phyloP scores from a whole-genome alignment of 2,329 filamentous ascomycete genomes.

The Fusarium newnesense region DNA sequence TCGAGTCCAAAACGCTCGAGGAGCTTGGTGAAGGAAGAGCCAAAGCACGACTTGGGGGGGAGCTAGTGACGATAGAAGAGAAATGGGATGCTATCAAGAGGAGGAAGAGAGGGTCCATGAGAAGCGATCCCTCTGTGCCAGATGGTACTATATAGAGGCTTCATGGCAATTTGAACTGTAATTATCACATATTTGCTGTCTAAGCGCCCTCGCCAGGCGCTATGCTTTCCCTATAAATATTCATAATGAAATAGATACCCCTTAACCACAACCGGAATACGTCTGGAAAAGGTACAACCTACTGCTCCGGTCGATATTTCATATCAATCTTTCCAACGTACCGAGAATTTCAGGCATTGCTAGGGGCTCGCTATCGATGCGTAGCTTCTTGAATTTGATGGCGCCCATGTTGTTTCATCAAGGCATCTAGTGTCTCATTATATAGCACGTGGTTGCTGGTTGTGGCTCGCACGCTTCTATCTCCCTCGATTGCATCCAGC shows the following conservation, averaged over 20 bases:
- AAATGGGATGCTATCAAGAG: slow-evolving; percentile 55
- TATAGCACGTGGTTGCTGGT: slow-evolving; percentile 69
- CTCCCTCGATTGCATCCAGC: slow-evolving; percentile 74
- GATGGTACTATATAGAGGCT: slow-evolving; percentile 31
- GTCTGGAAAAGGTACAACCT: not conserved
- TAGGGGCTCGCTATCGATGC: not conserved
- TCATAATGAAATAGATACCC: slow-evolving; percentile 13
- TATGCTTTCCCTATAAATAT: slow-evolving; percentile 3
- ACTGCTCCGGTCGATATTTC: not conserved
- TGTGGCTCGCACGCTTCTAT: slow-evolving; percentile 72
- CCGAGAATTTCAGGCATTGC: not conserved
- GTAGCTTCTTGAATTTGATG: not conserved
- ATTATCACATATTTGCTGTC: not conserved
- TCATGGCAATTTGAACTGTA: not conserved
- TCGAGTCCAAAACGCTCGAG: slow-evolving; percentile 61
- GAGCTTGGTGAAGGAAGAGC: slow-evolving; percentile 61
- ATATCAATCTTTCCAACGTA: not conserved
- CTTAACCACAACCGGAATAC: not conserved
- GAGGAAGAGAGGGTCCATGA: slow-evolving; percentile 42
- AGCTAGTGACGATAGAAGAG: slow-evolving; percentile 56
- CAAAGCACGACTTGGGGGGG: slow-evolving; percentile 56
- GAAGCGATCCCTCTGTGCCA: slow-evolving; percentile 39
- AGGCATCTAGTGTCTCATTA: slow-evolving; percentile 68
- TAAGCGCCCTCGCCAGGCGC: not conserved
- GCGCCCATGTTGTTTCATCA: slow-evolving; percentile 11